A percentile compares a stretch with the other conserved stretches of the same genome.
Evolutionary conservation across 371 early-diverging fungal species (phyloP).

Genomic region (Apophysomyces ossiformis): DNA sequence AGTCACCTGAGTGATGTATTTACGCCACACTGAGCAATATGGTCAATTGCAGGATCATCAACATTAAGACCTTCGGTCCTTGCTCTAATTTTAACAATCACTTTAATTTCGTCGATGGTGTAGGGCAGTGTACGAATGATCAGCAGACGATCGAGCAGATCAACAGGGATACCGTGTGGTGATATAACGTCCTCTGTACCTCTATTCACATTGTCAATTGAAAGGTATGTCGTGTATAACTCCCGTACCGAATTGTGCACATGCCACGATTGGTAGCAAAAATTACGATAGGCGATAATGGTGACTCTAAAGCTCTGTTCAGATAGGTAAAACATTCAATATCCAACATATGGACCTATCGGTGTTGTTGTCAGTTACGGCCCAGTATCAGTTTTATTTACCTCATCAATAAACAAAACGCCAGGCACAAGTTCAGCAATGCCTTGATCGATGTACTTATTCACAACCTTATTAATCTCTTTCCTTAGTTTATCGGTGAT

Average conservation of each 20-base stretch:
- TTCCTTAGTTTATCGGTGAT: slow-evolving; percentile 97
- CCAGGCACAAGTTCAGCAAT: slow-evolving; percentile 98
- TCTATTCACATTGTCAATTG: slow-evolving; percentile 34
- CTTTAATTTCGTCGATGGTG: slow-evolving; percentile 87
- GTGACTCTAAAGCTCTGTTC: slow-evolving; percentile 95
- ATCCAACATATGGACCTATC: slow-evolving; percentile 95
- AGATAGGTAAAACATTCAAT: slow-evolving; percentile 99
- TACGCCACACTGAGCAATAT: slow-evolving; percentile 83
- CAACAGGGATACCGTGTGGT: slow-evolving; percentile 97
- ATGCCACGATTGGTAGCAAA: slow-evolving; percentile 98
- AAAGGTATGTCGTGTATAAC: background rate
- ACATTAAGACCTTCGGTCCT: slow-evolving; percentile 86
- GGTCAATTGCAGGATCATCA: slow-evolving; percentile 74
- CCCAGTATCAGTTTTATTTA: slow-evolving; percentile 34
- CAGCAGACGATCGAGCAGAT: slow-evolving; percentile 95
- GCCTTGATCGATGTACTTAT: slow-evolving; percentile 98
- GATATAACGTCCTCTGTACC: slow-evolving; percentile 92
- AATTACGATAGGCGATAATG: slow-evolving; percentile 96
- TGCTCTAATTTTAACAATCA: slow-evolving; percentile 91
- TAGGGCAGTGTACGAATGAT: slow-evolving; percentile 95
- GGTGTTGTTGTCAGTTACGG: slow-evolving; percentile 14
- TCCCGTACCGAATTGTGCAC: slow-evolving; percentile 82
- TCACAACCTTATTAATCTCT: slow-evolving; percentile 99
- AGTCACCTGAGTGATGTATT: slow-evolving; percentile 72
- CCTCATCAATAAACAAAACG: slow-evolving; percentile 97